Evolutionary conservation across 345 rosid species (phyloP).

Genomic region (Hibiscus trionum): DNA sequence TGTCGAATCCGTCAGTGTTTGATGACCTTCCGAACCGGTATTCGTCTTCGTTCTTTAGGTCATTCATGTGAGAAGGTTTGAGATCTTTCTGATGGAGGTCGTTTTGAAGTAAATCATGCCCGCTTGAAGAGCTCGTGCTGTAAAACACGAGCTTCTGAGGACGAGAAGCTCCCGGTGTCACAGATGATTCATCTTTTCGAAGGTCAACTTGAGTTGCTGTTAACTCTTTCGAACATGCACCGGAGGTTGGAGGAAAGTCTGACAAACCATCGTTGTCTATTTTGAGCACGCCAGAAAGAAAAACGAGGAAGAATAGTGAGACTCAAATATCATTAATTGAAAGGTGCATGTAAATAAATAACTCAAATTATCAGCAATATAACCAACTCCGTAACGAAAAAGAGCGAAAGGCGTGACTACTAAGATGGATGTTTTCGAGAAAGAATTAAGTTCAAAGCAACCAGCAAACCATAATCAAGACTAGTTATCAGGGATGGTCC

Average conservation of each 20-base stretch:
- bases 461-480: not conserved
- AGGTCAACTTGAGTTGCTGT: constrained; percentile 43
- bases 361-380: not conserved
- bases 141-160: constrained; percentile 33
- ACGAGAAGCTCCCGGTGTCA: constrained; percentile 41
- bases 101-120: constrained; percentile 21
- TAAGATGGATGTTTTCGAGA: not conserved
- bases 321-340: not conserved
- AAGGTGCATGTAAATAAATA: not conserved
- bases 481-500: not conserved
- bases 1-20: constrained; percentile 51
- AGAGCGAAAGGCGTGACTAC: not conserved
- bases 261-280: constrained; percentile 40
- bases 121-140: constrained; percentile 33
- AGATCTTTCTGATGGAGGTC: constrained; percentile 27
- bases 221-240: constrained; percentile 36
- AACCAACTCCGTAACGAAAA: not conserved
- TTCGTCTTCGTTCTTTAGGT: constrained; percentile 30
- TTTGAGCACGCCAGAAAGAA: not conserved
- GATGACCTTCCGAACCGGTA: constrained; percentile 28
- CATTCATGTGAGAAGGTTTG: constrained; percentile 24
- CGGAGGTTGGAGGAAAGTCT: constrained; percentile 36
- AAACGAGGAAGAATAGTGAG: not conserved
- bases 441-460: not conserved
- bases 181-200: constrained; percentile 40